Conservation (phyloP, 495 filamentous ascomycete species). For the Penicillium cinerascens region DNA sequence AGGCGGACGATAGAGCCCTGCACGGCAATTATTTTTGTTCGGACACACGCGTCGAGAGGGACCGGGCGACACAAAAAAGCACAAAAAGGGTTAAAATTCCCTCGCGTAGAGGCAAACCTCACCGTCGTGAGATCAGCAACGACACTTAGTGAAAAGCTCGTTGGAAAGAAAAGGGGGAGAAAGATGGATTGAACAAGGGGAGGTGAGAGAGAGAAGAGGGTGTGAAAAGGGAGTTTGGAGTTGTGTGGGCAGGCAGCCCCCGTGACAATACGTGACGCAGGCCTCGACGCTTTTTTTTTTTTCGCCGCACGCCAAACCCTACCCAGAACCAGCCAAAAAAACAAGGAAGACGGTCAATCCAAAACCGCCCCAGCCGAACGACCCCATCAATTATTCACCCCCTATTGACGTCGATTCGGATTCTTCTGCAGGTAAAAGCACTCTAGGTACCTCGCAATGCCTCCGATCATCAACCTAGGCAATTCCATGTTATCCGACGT, state of each 20-base stretch:
- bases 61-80: slow-evolving; percentile 7
- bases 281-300: slow-evolving; percentile 6
- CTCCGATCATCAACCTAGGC: too few species aligned
- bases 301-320: background rate
- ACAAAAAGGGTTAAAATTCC: slow-evolving; percentile 17
- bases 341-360: background rate
- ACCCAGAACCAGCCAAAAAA: background rate
- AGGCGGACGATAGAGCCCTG: background rate
- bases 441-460: too few species aligned
- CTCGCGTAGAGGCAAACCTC: slow-evolving; percentile 33
- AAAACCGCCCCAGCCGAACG: background rate
- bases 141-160: slow-evolving; percentile 56
- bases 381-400: background rate
- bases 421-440: background rate
- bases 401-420: background rate
- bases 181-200: slow-evolving; percentile 12
- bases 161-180: slow-evolving; percentile 26
- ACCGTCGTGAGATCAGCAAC: slow-evolving; percentile 34
- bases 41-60: slow-evolving; percentile 6
- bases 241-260: slow-evolving; percentile 6
- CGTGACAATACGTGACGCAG: slow-evolving; percentile 18
- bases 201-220: slow-evolving; percentile 15
- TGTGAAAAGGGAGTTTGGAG: slow-evolving; percentile 17
- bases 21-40: slow-evolving; percentile 3
- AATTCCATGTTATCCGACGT: background rate